Base-by-base conservation (phyloP, 768 basidiomycete genomes). In the Leccinellum albellum region DNA sequence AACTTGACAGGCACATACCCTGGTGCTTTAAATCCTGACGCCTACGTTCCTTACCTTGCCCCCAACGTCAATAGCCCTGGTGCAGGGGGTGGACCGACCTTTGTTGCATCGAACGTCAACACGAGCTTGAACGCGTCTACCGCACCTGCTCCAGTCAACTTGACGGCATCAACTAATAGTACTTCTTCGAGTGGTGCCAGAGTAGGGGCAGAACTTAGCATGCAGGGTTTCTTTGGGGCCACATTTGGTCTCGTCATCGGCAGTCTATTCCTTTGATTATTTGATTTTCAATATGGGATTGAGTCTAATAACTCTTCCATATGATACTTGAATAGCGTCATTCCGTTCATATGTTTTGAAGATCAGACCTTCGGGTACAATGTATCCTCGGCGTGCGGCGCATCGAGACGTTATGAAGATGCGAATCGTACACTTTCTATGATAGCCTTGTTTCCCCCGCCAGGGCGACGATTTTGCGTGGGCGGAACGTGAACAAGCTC, bases 21-120 rank as follows among this genome's bases (percentile, higher is more conserved):
- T 9, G 82, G 82, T 24, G 67, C 79, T 29, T 70, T 81, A 61
- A 80, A 79, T 64, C 62, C 71, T 24, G 45, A 58, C 5, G 56
- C 63, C 23, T 82, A 72, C 61, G 70, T 76, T 20, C 79, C 81
- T 10, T 80, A 76, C 70, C 55, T 72, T 6, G 78, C 81, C 6
- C 81, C 82, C 2, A 69, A 79, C 66, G 51, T 55, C 24, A 62
- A 61, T 42, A 75, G 73, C 35, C 59, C 64, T 33, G 75, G 79
- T 42, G 78, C 77, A 1, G 81, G 78, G 12, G 74, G 74, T 51
- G 77, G 78, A 28, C 53, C 66, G 32, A 77, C 80, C 17, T 76
- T 75, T 66, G 54, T 75, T 60, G 72, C 65, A 21, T 37, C 67
- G 4, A 69, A 68, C 17, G 60, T 74, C 51, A 70, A 81, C 68